phyloP scores from a whole-genome alignment of 2,329 filamentous ascomycete genomes.

The Emergomyces africanus region DNA sequence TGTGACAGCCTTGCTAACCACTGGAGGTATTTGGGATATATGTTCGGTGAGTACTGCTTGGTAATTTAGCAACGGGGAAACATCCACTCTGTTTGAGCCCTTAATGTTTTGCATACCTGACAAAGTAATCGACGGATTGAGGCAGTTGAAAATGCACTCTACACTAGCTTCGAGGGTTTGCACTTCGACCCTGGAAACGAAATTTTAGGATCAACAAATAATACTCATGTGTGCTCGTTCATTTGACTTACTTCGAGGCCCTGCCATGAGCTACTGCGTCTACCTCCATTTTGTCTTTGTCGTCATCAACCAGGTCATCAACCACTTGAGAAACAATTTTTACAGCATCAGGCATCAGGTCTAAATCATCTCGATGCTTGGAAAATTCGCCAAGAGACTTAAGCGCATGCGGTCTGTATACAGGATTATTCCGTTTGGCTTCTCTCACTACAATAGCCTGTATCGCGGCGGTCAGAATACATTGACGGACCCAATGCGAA shows the following conservation, averaged over 20 bases:
- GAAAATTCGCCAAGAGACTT: constrained; percentile 59
- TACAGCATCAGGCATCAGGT: constrained; percentile 55
- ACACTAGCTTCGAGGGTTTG: constrained; percentile 27
- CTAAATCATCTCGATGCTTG: constrained; percentile 53
- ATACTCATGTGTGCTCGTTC: neutral
- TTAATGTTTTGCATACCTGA: constrained; percentile 6
- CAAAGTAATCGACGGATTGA: constrained; percentile 17
- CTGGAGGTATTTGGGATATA: constrained; percentile 17
- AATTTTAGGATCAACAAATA: neutral
- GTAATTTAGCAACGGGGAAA: constrained; percentile 5
- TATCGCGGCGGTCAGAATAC: constrained; percentile 8
- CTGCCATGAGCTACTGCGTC: constrained; percentile 40
- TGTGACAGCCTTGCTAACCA: constrained; percentile 19
- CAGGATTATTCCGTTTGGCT: constrained; percentile 81
- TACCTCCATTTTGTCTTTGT: constrained; percentile 56
- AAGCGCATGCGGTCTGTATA: constrained; percentile 67
- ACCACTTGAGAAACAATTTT: constrained; percentile 52
- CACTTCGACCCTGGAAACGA: constrained; percentile 15
- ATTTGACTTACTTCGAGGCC: constrained; percentile 19
- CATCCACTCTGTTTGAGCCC: constrained; percentile 17
- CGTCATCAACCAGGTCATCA: constrained; percentile 39
- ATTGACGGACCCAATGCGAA: constrained; percentile 6
- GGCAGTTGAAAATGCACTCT: constrained; percentile 26
- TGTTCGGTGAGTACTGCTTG: constrained; percentile 19
- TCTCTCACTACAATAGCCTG: constrained; percentile 63